These are phyloP conservation scores for Fraxinus ornus DNA, from an alignment of 305 asterid species.

Conservation along the genomic window DNA sequence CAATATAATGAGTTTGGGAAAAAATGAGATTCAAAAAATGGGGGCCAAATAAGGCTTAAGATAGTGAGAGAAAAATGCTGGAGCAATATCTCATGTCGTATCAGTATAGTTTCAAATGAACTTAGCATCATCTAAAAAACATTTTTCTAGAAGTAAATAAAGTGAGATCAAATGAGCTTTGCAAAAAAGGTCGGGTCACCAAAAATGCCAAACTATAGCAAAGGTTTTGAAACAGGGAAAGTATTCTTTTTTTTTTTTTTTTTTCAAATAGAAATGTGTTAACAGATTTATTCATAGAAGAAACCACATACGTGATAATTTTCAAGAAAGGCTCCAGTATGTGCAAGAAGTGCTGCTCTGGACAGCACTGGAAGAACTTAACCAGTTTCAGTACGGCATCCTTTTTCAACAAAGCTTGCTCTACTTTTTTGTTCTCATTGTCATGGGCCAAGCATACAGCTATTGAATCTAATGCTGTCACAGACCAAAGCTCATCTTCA, in stretches of 20 bases:
- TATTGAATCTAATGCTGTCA: constrained; percentile 95
- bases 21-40: background rate
- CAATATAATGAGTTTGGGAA: background rate
- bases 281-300: background rate
- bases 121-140: background rate
- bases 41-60: background rate
- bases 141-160: background rate
- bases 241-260: background rate
- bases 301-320: constrained; percentile 81
- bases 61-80: background rate
- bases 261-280: background rate
- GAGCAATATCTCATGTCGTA: background rate
- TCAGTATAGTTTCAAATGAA: background rate
- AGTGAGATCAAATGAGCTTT: background rate
- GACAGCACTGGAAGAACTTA: constrained; percentile 86
- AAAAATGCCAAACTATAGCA: background rate
- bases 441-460: constrained; percentile 98
- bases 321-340: constrained; percentile 98
- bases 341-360: constrained; percentile 94
- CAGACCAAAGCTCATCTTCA: constrained; percentile 93
- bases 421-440: constrained; percentile 88
- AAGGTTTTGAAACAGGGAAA: background rate
- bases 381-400: constrained; percentile 94
- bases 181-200: background rate
- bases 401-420: constrained; percentile 86